Conservation (phyloP, 495 filamentous ascomycete genomes). For the Aspergillus baeticus region DNA sequence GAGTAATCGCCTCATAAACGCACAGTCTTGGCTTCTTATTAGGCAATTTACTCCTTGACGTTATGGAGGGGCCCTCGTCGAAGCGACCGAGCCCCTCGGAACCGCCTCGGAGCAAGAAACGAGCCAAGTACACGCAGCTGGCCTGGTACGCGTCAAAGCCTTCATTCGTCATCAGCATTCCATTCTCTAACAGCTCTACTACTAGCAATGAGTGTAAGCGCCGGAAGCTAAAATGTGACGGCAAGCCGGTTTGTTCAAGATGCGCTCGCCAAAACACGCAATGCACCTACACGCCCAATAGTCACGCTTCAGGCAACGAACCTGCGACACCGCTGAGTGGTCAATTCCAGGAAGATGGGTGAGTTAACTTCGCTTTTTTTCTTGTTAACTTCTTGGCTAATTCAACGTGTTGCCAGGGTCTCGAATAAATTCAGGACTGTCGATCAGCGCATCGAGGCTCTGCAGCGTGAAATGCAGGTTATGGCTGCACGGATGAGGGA, state of each 20-base stretch:
- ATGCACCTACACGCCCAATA: conserved; percentile 57
- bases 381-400: neutral
- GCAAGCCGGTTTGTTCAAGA: conserved; percentile 71
- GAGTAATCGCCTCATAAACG: neutral
- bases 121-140: conserved; percentile 39
- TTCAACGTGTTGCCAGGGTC: conserved; percentile 14
- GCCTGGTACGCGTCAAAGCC: conserved; percentile 43
- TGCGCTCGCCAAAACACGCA: conserved; percentile 65
- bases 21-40: neutral
- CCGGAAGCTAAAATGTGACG: conserved; percentile 90
- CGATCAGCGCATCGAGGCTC: conserved; percentile 28
- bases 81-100: conserved; percentile 15
- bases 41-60: neutral
- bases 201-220: conserved; percentile 80
- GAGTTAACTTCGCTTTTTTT: neutral
- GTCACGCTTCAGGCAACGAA: conserved; percentile 8
- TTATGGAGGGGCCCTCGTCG: conserved; percentile 7
- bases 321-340: conserved; percentile 4
- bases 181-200: conserved; percentile 13
- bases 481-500: conserved; percentile 35
- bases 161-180: too few species aligned
- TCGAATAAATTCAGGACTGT: conserved; percentile 24
- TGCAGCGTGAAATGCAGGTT: conserved; percentile 33
- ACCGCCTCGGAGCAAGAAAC: conserved; percentile 29
- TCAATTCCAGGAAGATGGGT: conserved; percentile 27